A percentile compares a stretch with the other conserved stretches of the same genome.
phyloP scores from a whole-genome alignment of 805 yeast genomes.

The Yamadazyma ubonensis region DNA sequence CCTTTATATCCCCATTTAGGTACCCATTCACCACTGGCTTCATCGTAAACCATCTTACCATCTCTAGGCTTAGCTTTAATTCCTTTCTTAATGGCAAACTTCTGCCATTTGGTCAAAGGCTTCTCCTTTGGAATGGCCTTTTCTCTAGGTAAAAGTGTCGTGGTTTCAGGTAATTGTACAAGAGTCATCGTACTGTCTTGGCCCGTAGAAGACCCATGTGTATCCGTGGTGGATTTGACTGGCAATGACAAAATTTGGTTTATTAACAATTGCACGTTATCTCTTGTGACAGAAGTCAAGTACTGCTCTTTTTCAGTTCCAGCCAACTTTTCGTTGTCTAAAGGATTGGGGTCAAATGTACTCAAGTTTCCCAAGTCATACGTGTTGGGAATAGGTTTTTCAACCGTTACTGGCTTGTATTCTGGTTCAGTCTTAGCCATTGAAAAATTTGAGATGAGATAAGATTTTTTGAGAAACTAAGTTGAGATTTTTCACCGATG shows the following conservation, averaged over 20 bases:
- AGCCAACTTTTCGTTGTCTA: slow-evolving; percentile 60
- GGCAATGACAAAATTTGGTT: slow-evolving; percentile 92
- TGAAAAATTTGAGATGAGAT: slow-evolving; percentile 16
- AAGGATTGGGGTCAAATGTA: slow-evolving; percentile 84
- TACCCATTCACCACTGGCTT: slow-evolving; percentile 90
- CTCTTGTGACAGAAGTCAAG: slow-evolving; percentile 71
- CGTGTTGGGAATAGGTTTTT: slow-evolving; percentile 83
- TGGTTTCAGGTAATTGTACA: slow-evolving; percentile 80
- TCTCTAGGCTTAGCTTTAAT: slow-evolving; percentile 85
- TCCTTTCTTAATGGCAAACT: slow-evolving; percentile 93
- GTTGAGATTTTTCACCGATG: background rate
- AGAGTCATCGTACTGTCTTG: slow-evolving; percentile 77
- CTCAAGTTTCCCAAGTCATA: slow-evolving; percentile 91
- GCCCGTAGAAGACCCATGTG: slow-evolving; percentile 55
- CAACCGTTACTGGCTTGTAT: slow-evolving; percentile 78
- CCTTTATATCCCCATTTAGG: slow-evolving; percentile 99
- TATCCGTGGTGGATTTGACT: slow-evolving; percentile 79
- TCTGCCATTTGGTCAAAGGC: slow-evolving; percentile 94
- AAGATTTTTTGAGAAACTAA: slow-evolving; percentile 6
- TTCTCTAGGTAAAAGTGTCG: slow-evolving; percentile 85
- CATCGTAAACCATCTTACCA: slow-evolving; percentile 88
- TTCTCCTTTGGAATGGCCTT: slow-evolving; percentile 92
- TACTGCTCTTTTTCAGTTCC: slow-evolving; percentile 61
- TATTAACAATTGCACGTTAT: slow-evolving; percentile 85
- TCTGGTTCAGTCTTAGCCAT: slow-evolving; percentile 17